Conservation (phyloP, 495 filamentous ascomycete genomes). For the Aspergillus panamensis region DNA sequence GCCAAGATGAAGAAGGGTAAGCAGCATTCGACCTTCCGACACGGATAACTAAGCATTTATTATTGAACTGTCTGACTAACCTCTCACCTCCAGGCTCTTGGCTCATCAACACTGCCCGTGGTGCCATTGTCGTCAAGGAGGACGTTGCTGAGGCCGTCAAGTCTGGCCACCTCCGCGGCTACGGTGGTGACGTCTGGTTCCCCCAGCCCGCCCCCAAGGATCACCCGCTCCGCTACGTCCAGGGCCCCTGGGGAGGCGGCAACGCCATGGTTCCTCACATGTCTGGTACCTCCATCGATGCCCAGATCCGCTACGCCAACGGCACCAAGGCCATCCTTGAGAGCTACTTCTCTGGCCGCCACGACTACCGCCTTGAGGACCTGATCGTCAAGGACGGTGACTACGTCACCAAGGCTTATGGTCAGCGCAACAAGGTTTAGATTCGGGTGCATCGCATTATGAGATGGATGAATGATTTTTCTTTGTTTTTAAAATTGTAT, state of each 20-base stretch:
- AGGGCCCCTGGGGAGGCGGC: constrained; percentile 92
- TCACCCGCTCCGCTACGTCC: constrained; percentile 87
- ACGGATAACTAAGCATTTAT: background rate
- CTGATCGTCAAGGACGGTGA: constrained; percentile 89
- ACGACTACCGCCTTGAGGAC: constrained; percentile 88
- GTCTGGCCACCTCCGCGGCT: constrained; percentile 90
- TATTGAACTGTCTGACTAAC: background rate
- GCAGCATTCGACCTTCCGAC: constrained; percentile 13
- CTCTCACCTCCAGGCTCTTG: constrained; percentile 60
- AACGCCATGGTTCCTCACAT: constrained; percentile 99
- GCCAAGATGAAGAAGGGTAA: constrained; percentile 97
- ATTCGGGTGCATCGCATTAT: background rate
- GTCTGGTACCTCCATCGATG: constrained; percentile 95
- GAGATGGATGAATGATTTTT: constrained; percentile 6
- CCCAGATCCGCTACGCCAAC: constrained; percentile 89
- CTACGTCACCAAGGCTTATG: constrained; percentile 95
- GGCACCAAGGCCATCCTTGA: constrained; percentile 88
- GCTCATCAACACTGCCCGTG: constrained; percentile 98
- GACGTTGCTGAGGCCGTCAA: constrained; percentile 94
- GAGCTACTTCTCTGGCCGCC: constrained; percentile 78
- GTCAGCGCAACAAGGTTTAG: constrained; percentile 57
- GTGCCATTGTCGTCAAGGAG: constrained; percentile 99
- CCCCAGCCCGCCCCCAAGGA: constrained; percentile 93
- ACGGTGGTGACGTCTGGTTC: constrained; percentile 94
- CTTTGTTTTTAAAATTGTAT: constrained; percentile 10